These are phyloP conservation scores for Lyophyllum semitale DNA, from an alignment of 768 basidiomycete species.

Conservation along the genomic window DNA sequence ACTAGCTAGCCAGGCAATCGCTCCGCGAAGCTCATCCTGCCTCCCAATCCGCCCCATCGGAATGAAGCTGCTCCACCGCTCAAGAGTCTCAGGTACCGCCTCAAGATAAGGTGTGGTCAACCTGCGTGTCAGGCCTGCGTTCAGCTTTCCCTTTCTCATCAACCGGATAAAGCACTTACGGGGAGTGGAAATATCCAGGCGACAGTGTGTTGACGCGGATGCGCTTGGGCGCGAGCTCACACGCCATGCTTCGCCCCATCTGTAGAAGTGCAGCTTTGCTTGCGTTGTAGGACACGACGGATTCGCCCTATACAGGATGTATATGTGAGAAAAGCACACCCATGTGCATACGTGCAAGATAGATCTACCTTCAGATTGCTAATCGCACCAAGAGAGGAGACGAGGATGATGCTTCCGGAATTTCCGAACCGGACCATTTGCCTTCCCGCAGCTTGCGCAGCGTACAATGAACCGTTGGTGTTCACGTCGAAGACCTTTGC, in stretches of 20 bases:
- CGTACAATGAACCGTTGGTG: conserved; percentile 59
- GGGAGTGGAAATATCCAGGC: conserved; percentile 73
- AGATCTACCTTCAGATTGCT: conserved; percentile 21
- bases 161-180: conserved; percentile 32
- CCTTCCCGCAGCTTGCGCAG: conserved; percentile 63
- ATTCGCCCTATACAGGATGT: conserved; percentile 40
- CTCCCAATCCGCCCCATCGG: conserved; percentile 74
- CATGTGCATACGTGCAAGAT: no score
- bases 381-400: conserved; percentile 64
- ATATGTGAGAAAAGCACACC: no score
- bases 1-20: conserved; percentile 68
- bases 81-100: conserved; percentile 52
- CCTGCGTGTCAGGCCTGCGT: conserved; percentile 37
- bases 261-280: conserved; percentile 78
- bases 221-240: conserved; percentile 63
- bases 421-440: conserved; percentile 58
- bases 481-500: conserved; percentile 68
- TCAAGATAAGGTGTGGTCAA: conserved; percentile 75
- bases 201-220: conserved; percentile 79
- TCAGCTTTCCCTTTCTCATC: no score
- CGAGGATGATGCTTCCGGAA: conserved; percentile 59
- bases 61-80: conserved; percentile 66
- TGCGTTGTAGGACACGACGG: conserved; percentile 70
- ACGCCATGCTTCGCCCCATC: conserved; percentile 79
- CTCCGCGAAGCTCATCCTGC: conserved; percentile 72